These are phyloP conservation scores for Haplosporangium sp. DNA, from an alignment of 371 early-diverging fungal species.

Conservation along the genomic window DNA sequence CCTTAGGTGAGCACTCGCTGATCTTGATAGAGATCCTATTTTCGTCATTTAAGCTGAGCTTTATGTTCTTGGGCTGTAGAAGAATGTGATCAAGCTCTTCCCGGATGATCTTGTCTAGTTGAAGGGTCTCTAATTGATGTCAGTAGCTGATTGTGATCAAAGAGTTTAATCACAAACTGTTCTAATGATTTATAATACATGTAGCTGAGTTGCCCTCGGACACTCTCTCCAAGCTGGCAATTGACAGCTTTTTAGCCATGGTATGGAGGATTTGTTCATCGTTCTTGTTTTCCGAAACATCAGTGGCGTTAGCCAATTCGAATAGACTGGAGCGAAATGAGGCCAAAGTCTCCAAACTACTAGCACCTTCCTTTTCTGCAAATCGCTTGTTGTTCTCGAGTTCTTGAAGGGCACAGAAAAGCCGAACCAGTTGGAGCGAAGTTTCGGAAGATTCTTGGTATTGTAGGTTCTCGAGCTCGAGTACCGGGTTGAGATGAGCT, in stretches of 20 bases:
- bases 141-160: neutral
- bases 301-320: slow-evolving; percentile 7
- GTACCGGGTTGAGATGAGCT: neutral
- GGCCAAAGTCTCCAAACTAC: neutral
- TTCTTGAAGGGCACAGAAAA: slow-evolving; percentile 20
- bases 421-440: slow-evolving; percentile 3
- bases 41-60: neutral
- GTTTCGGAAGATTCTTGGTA: neutral
- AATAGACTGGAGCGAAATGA: neutral
- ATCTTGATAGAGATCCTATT: neutral
- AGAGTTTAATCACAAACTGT: neutral
- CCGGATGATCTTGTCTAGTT: slow-evolving; percentile 1
- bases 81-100: slow-evolving; percentile 12
- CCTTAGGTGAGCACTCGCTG: neutral
- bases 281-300: neutral
- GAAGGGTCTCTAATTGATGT: neutral
- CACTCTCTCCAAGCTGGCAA: neutral
- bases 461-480: neutral
- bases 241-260: slow-evolving; percentile 2
- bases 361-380: neutral
- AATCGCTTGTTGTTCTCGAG: slow-evolving; percentile 7
- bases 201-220: slow-evolving; percentile 5
- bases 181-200: slow-evolving; percentile 4
- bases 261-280: neutral
- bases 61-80: neutral